phyloP scores from a whole-genome alignment of 768 basidiomycete genomes.

The Lactarius quietus region DNA sequence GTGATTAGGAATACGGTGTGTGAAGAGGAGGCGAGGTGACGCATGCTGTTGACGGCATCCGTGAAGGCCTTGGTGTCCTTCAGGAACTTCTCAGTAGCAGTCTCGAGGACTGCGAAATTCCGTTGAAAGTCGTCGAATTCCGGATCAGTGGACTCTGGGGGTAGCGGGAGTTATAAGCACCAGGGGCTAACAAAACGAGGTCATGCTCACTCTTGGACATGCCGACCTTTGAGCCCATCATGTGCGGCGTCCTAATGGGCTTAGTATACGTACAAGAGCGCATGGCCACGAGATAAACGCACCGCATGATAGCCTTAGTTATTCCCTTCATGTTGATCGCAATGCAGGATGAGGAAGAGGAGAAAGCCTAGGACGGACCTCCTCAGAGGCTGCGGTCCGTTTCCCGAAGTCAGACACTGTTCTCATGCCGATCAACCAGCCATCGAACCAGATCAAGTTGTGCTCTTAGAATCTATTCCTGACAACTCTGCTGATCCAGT shows the following conservation, averaged over 20 bases:
- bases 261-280: not conserved
- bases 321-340: conserved; percentile 60
- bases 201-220: conserved; percentile 77
- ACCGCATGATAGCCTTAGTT: conserved; percentile 76
- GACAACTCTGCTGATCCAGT: not conserved
- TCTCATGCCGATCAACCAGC: conserved; percentile 64
- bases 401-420: not conserved
- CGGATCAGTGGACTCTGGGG: conserved; percentile 70
- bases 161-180: not conserved
- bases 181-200: not conserved
- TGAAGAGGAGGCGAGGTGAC: not conserved
- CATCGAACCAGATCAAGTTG: conserved; percentile 66
- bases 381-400: not conserved
- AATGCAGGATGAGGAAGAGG: not conserved
- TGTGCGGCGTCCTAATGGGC: conserved; percentile 74
- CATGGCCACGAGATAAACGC: conserved; percentile 23
- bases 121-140: conserved; percentile 87
- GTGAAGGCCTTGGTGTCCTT: conserved; percentile 90
- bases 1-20: not conserved
- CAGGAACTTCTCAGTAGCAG: conserved; percentile 80
- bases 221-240: conserved; percentile 83
- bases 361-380: not conserved
- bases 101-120: conserved; percentile 73
- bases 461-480: conserved; percentile 9
- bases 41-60: conserved; percentile 73